Evolutionary conservation across 768 basidiomycete genomes (phyloP), one percentile per base, ranked within the genome.

Genomic region (Lactarius pseudohatsudake): DNA sequence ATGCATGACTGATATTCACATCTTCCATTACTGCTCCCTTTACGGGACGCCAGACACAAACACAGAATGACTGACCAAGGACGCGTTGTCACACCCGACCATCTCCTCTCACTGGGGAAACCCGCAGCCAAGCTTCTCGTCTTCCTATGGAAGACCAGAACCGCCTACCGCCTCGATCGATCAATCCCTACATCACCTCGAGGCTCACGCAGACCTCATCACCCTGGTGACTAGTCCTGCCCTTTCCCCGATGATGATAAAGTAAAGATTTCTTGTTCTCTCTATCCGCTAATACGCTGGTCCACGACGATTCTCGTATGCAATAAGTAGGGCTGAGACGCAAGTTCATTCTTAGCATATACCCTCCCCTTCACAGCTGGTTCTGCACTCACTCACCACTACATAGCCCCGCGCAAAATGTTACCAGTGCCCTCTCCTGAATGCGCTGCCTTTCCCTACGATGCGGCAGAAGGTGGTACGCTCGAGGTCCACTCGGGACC

Each of bases 391-490:
- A 10, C 9, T 57, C 41, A 77, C 30, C 53, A 28, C 22, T 53
- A 22, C 26, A 22, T 26, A 5, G 47, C 26, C 66, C 38, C 28
- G 57, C 61, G 28, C 64, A 43, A 47, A 13, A 76, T 76, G 74
- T 66, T 75, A 58, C 43, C 50, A 18, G 53, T 63, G 30, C 57
- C 69, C 38, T 54, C 67, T 40, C 55, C 71, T n/a, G 72, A 73
- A 36, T 71, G 71, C 58, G 64, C 72, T 13, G 70, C 66, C 15
- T 40, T 64, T 22, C 47, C 69, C 50, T 64, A 74, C 47, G 74
- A 75, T 57, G 74, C 73, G 47, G 74, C 75, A 15, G 76, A 77
- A 71, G 74, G 73, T 69, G 75, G 72, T 18, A 70, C 66, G 26
- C 59, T 71, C n/a, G 74, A 74, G 30, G 62, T 57, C 47, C 64